Base-by-base conservation (phyloP, 129 eudicot genomes). In the Flaveria brownii region DNA sequence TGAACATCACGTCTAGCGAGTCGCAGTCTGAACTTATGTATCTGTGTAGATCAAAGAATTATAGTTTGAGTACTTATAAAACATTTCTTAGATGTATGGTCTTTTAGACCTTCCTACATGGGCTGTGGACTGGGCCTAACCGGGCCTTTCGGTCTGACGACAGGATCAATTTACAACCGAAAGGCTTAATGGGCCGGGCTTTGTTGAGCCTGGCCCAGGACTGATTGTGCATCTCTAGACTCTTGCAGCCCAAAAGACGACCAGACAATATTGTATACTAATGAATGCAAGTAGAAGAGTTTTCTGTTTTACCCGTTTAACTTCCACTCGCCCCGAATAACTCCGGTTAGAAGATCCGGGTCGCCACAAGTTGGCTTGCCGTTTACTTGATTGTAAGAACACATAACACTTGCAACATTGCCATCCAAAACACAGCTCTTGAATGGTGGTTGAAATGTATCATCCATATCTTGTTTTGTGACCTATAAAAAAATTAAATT, bases 371-470 rank as follows among this genome's bases (percentile, higher is more conserved):
- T 89, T 33, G 99, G 90, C 68, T 78, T 95, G 68, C 99, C 99
- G 70, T 95, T 95, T 22, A 95, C 96, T 83, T 91, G 90, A 76
- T 95, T 95, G 78, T 95, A 95, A 50, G 99, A 91, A 84, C 99
- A 95, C 99, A 95, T 95, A 2, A 95, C 99, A 78, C 99, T 95
- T 6, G 97, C 97, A 45, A 91, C 99, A 76, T 95, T 91, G 61
- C 99, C 99, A 66, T 95, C 97, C 72, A 82, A 10, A 68, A 95
- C 96, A 80, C 99, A 95, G 50, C 94, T 91, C 91, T 91, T 91
- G 78, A 95, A 95, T 71, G 99, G 99, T 5, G 96, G 96, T 68
- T 95, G 92, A 80, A 28, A 95, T 52, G 99, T 91, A 71, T 95
- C 99, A 76, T 89, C 99, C 89, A 95, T 33, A 72, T 95, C 99